Base-by-base conservation (phyloP, 1,284 basidiomycete genomes). In the Boletellus sp. region DNA sequence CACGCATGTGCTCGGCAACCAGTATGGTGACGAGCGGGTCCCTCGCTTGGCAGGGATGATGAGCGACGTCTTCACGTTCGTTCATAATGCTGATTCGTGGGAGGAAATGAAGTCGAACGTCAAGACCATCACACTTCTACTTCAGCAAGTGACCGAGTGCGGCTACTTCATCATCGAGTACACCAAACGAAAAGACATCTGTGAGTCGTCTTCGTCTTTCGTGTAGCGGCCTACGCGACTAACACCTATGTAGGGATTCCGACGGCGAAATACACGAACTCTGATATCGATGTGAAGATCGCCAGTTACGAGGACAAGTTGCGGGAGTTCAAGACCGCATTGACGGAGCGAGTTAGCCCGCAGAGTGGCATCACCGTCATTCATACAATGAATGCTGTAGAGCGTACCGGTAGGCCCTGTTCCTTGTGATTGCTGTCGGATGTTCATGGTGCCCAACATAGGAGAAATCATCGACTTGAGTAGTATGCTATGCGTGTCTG, bases 401-500 rank as follows among this genome's bases (percentile, higher is more conserved):
- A 59, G 29, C n/a, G 8, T n/a, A 39, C 44, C 10, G 36, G 58
- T 57, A 23, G 5, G 44, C 19, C 6, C 5, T 3, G 7, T 23
- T 16, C 16, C 16, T 39, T 9, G 20, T 22, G 5, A 21, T 14
- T 9, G 2, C 1, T 7, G 10, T 10, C 7, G n/a, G 27, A 11
- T 0, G 7, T 14, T 44, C 7, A 61, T 8, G 8, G 3, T 3
- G n/a, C 25, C 7, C 16, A 2, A 5, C 3, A 16, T 14, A 57
- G 56, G 26, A 22, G 45, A 48, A 30, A 46, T 47, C 9, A 40
- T 47, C 3, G 57, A 57, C 26, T 34, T 61, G 33, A 48, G 36
- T 1, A 50, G 60, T 14, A 40, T 60, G 8, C 56, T 41, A 2
- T 60, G 58, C 41, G 56, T 47, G 0, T n/a, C 5, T n/a, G 59